Percentiles rank a stretch among this genome's conserved stretches.
Evolutionary conservation across 768 basidiomycete species (phyloP).

Genomic region (Naematelia aurantialba): DNA sequence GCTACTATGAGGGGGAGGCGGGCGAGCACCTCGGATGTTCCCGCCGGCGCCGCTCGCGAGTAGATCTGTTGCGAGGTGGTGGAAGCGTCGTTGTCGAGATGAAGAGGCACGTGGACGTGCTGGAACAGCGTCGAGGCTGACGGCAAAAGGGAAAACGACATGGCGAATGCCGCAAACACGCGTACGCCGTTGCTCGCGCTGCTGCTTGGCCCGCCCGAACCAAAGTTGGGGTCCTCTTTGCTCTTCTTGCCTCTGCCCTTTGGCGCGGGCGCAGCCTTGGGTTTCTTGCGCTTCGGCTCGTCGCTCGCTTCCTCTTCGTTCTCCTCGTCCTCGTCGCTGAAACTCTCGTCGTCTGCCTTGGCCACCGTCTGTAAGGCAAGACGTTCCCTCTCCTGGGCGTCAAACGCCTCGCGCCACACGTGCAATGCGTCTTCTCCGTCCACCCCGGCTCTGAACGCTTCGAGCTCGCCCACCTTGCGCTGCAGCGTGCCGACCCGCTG

Average conservation of each 20-base stretch:
- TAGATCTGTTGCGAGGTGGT: constrained; percentile 32
- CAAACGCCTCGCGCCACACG: constrained; percentile 33
- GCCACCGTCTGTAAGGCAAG: constrained; percentile 16
- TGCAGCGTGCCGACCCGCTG: constrained; percentile 27
- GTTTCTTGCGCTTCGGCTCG: constrained; percentile 15
- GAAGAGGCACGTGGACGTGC: background rate
- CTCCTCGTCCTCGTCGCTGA: constrained; percentile 26
- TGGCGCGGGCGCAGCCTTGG: constrained; percentile 16
- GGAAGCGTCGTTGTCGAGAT: background rate
- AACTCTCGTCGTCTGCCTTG: constrained; percentile 17
- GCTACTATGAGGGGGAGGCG: constrained; percentile 41
- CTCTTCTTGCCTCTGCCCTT: no score
- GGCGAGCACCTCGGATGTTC: no score
- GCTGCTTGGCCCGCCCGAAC: background rate
- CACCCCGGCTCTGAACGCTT: constrained; percentile 27
- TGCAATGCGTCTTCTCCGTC: constrained; percentile 29
- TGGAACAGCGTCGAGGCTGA: constrained; percentile 32
- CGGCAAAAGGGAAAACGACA: constrained; percentile 39
- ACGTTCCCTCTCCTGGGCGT: constrained; percentile 18
- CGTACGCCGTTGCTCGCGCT: no score
- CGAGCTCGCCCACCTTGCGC: constrained; percentile 36
- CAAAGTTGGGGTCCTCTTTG: constrained; percentile 10
- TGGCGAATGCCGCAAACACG: constrained; percentile 44
- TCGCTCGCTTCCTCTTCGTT: constrained; percentile 32
- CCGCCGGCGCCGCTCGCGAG: no score